Base-by-base conservation (phyloP, 441 rosid species). In the Melastoma candidum region DNA sequence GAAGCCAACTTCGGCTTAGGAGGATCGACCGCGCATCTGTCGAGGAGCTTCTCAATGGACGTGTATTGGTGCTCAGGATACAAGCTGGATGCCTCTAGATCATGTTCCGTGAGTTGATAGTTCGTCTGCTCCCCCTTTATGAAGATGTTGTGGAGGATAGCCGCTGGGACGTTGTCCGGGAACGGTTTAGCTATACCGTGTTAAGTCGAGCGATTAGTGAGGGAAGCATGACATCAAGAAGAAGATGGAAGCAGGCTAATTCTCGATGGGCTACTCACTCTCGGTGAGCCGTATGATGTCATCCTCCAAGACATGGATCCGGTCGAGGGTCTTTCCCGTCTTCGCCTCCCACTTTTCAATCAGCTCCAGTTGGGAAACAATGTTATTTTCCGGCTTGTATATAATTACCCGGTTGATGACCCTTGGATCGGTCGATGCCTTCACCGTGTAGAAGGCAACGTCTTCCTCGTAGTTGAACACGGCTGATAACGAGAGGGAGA, bases 71-170 rank as follows among this genome's bases (percentile, higher is more conserved):
- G 59, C 2, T 71, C 78, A 1, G 73, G 69, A 47, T 70, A 78
- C 22, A 78, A 41, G 10, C 43, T 12, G 29, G 78, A 73, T 24
- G 73, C 77, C 57, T 78, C 72, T 5, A 73, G 32, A 39, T 78
- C 78, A 1, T 66, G 54, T 32, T 56, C 60, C 1, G 48, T 49
- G 0, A 66, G 56, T 36, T 70, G 68, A 65, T 63, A 75, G 57
- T 69, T 75, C 63, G 57, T 51, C 46, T 60, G 70, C 22, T 71
- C 81, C 1, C 83, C 84, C 57, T 75, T 69, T 14, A 71, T 56
- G 57, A 78, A 73, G 53, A 78, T 26, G 68, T 56, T 60, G 54
- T 75, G 70, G 14, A 75, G 47, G 45, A 78, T 29, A 0, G 76
- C 52, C 26, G n/a, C 46, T 2, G 63, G 66, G 1, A 78, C 56